Conservation (phyloP, 2,329 filamentous ascomycete genomes). For the Cadophora sp. region DNA sequence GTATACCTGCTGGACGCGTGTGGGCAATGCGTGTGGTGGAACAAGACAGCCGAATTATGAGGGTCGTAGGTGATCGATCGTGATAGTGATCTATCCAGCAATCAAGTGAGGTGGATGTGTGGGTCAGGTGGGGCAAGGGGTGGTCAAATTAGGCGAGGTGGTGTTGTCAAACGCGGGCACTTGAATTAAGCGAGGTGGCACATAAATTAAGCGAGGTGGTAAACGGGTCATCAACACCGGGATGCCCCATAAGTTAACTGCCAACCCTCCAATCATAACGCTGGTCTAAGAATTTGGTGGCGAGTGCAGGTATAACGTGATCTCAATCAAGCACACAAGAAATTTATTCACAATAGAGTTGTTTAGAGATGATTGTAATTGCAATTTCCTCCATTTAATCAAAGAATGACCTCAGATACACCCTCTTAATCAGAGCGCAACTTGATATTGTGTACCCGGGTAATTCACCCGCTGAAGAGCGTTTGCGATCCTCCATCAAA, state of each 20-base stretch:
- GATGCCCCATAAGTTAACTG: conserved; percentile 14
- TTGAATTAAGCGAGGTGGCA: conserved; percentile 5
- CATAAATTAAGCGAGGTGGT: conserved; percentile 10
- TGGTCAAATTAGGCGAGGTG: conserved; percentile 10
- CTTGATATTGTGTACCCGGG: not conserved
- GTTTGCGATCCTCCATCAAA: conserved; percentile 13
- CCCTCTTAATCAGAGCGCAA: not conserved
- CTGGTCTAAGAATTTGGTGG: conserved; percentile 12
- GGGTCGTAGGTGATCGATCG: not conserved
- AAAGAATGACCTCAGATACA: conserved; percentile 10
- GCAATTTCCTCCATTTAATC: conserved; percentile 11
- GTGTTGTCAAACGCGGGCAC: not conserved
- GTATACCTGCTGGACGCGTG: conserved; percentile 6
- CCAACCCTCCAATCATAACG: conserved; percentile 5
- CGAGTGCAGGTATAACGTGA: conserved; percentile 2
- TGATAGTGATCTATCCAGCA: conserved; percentile 3
- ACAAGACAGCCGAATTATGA: not conserved
- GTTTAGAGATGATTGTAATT: conserved; percentile 9
- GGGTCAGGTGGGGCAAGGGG: conserved; percentile 7
- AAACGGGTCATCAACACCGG: conserved; percentile 5
- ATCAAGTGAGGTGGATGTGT: conserved; percentile 10
- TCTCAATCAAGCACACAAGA: not conserved
- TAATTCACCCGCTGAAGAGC: conserved; percentile 9
- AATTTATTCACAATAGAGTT: no score
- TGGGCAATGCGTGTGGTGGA: conserved; percentile 1